Evolutionary conservation across 371 early-diverging fungal species (phyloP), one percentile per base, ranked within the genome.

Genomic region (Capillidium rhysosporum): DNA sequence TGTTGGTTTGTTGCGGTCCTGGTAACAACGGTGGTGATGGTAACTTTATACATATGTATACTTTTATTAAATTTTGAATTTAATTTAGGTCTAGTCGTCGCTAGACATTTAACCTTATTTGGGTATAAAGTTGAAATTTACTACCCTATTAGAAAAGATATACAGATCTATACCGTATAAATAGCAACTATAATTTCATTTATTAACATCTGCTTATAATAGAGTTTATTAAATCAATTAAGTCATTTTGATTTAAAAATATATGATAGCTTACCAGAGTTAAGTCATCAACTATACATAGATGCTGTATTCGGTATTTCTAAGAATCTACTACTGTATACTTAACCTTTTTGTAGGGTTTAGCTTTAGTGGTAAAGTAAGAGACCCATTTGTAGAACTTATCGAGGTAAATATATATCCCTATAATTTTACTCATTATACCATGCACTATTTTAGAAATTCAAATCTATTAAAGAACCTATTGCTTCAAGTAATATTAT

Each of bases 21-120:
- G 95, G 87, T 55, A 95, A 93, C 62, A 94, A 95, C 62, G 96
- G 96, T n/a, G 93, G 92, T 23, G 96, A 95, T 65, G 96, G 81
- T 69, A 62, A 26, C 10, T 23, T 9, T 43, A 10, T 26, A 38
- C 24, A 8, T 10, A 21, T 31, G 45, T 48, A n/a, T 34, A 34
- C 34, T 34, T 34, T 7, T 34, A 34, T 7, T 34, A 34, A 7
- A 7, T 34, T 34, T 12, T 34, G 4, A 7, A 38, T 10, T 38
- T 3, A 39, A 55, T 18, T 38, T 26, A 69, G 77, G 85, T 2
- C 72, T 93, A 8, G 96, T 96, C 9, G 88, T 89, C 2, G 92
- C 93, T 8, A 73, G 96, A 40, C 92, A 92, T 59, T 64, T 95
- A 41, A 57, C 54, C 29, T 88, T 86, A 62, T 92, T 89, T 67